Conservation (phyloP, 768 basidiomycete genomes). For the Leccinellum albellum region DNA sequence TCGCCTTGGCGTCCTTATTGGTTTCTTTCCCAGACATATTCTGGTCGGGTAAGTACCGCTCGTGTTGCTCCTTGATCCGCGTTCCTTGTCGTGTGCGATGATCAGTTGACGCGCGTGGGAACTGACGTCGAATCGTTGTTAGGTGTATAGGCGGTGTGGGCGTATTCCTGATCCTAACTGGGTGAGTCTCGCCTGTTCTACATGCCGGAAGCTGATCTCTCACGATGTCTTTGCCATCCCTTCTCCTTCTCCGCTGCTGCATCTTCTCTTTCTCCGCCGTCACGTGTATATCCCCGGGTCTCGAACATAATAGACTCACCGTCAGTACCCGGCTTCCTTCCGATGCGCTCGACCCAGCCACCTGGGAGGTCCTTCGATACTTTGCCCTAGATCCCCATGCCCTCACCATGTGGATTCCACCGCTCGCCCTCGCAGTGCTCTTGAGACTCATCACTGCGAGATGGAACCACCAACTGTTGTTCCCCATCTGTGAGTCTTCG, state of each 20-base stretch:
- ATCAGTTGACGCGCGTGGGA: background rate
- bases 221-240: background rate
- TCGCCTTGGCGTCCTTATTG: slow-evolving; percentile 79
- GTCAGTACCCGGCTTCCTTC: slow-evolving; percentile 82
- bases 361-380: slow-evolving; percentile 58
- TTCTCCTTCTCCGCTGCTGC: background rate
- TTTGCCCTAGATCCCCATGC: slow-evolving; percentile 65
- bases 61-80: slow-evolving; percentile 1
- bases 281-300: background rate
- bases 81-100: background rate
- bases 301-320: slow-evolving; percentile 53
- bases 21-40: slow-evolving; percentile 96
- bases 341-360: slow-evolving; percentile 62
- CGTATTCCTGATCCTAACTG: slow-evolving; percentile 85
- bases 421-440: slow-evolving; percentile 70
- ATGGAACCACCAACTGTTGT: slow-evolving; percentile 85
- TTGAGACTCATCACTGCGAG: slow-evolving; percentile 76
- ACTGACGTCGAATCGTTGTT: background rate
- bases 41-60: slow-evolving; percentile 71
- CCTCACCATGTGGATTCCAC: slow-evolving; percentile 74
- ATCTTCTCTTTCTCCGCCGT: background rate
- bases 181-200: slow-evolving; percentile 41
- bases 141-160: slow-evolving; percentile 96
- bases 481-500: slow-evolving; percentile 71
- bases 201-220: background rate